Conservation (phyloP, 345 rosid species). For the Passiflora organensis region DNA sequence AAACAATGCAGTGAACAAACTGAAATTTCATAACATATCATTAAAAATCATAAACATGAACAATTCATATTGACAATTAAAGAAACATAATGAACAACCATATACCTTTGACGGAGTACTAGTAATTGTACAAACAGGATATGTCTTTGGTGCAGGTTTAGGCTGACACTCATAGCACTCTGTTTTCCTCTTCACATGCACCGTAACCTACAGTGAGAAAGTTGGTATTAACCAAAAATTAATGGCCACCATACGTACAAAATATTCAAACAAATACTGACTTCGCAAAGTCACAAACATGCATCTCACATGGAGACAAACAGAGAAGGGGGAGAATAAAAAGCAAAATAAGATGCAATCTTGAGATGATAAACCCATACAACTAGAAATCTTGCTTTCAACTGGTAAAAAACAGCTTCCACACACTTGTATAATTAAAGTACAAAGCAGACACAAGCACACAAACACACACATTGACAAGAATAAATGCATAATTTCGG, state of each 20-base stretch:
- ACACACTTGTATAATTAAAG: too few species aligned
- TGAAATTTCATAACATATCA: conserved; percentile 33
- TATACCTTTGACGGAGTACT: conserved; percentile 97
- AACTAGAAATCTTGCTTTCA: too few species aligned
- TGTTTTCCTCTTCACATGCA: conserved; percentile 86
- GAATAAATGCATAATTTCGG: too few species aligned
- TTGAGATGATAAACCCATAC: background rate
- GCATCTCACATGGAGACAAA: background rate
- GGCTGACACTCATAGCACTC: conserved; percentile 98
- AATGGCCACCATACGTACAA: conserved; percentile 11
- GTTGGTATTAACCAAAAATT: conserved; percentile 7
- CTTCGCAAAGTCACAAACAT: background rate
- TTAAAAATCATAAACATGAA: conserved; percentile 11
- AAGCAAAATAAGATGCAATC: background rate
- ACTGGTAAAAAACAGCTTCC: too few species aligned
- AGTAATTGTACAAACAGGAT: conserved; percentile 98
- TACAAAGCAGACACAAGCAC: too few species aligned
- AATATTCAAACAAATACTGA: background rate
- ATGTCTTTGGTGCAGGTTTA: conserved; percentile 92
- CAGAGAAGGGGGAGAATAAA: background rate
- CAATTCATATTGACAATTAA: background rate
- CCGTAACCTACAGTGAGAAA: conserved; percentile 59
- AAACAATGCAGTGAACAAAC: conserved; percentile 98
- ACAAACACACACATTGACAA: too few species aligned
- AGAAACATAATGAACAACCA: background rate